Evolutionary conservation across 2,329 filamentous ascomycete species (phyloP), one percentile per base, ranked within the genome.

Genomic region (Beauveria pseudobassiana): DNA sequence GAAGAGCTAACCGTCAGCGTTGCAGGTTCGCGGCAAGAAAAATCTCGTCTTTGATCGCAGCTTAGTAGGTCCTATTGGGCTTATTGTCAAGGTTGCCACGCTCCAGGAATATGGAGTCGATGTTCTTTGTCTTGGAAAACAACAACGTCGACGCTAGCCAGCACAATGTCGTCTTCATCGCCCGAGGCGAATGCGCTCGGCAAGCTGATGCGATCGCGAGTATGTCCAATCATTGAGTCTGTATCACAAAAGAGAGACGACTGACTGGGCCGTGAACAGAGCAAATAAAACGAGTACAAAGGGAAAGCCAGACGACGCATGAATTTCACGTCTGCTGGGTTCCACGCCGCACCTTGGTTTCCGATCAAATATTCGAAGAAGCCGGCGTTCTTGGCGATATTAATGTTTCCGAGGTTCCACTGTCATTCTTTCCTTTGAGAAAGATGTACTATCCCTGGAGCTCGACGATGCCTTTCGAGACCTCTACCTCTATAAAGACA

Each of bases 291-390:
- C 87, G 90, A 64, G 81, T 98, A 63, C 91, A 93, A 69, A 89
- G 88, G 70, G 91, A 95, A 74, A 93, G 89, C 72, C 89, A 91
- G 70, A 90, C 88, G 52, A 90, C 92, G 67, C 95, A 99, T 82
- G 93, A 99, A 69, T 96, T 98, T 72, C 93, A 93, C 65, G 89
- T 99, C 68, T 93, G 97, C 72, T 98, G 95, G 90, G 90, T 96
- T 48, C 93, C 96, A 6, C 87, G 95, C 62, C 89, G 95, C 64
- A 98, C 95, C 4, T 80, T 96, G 60, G 88, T 98, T 60, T 95
- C 91, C 67, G 92, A 98, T 73, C 88, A 92, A 71, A 84, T 98
- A 54, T 81, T 99, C 45, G 95, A 99, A 75, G 92, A 96, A 71
- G 89, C 91, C 45, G 95, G 93, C 28, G 91, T 99, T 16, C 82